Conservation (phyloP, 495 filamentous ascomycete genomes). For the Podospora sp. region DNA sequence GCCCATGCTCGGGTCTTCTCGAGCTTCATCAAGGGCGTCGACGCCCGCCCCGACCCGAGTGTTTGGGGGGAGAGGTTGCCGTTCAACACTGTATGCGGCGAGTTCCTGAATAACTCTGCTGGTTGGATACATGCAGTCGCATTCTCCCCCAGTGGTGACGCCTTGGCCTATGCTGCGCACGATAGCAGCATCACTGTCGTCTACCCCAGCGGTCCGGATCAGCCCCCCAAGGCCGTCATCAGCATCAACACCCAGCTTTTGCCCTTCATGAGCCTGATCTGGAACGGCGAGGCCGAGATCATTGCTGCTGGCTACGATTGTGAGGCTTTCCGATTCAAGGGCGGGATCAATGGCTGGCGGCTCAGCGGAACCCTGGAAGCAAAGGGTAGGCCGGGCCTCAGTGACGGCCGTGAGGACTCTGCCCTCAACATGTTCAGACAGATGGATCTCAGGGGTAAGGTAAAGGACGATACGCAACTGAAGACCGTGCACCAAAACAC, state of each 20-base stretch:
- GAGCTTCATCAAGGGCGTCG: slow-evolving; percentile 92
- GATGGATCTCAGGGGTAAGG: slow-evolving; percentile 96
- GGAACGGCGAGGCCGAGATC: slow-evolving; percentile 90
- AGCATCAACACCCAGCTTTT: slow-evolving; percentile 86
- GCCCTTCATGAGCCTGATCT: slow-evolving; percentile 88
- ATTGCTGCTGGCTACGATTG: slow-evolving; percentile 97
- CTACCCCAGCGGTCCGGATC: slow-evolving; percentile 89
- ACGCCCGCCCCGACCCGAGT: slow-evolving; percentile 81
- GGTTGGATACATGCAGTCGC: slow-evolving; percentile 92
- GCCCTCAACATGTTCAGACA: slow-evolving; percentile 99
- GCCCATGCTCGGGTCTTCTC: slow-evolving; percentile 97
- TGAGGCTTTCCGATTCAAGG: slow-evolving; percentile 86
- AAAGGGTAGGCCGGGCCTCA: slow-evolving; percentile 63
- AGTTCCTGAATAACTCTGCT: slow-evolving; percentile 91
- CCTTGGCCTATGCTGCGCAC: slow-evolving; percentile 87
- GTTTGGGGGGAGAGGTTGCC: slow-evolving; percentile 94
- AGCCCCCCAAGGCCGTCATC: slow-evolving; percentile 84
- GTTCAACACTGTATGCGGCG: slow-evolving; percentile 97
- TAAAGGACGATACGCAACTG: slow-evolving; percentile 84
- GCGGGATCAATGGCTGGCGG: slow-evolving; percentile 83
- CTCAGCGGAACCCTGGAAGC: slow-evolving; percentile 82
- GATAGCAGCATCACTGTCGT: slow-evolving; percentile 96
- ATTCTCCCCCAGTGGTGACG: slow-evolving; percentile 90
- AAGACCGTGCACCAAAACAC: slow-evolving; percentile 98
- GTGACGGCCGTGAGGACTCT: slow-evolving; percentile 59